Conservation (phyloP, 1,139 yeast species). For the Yamadazyma diddensiae region DNA sequence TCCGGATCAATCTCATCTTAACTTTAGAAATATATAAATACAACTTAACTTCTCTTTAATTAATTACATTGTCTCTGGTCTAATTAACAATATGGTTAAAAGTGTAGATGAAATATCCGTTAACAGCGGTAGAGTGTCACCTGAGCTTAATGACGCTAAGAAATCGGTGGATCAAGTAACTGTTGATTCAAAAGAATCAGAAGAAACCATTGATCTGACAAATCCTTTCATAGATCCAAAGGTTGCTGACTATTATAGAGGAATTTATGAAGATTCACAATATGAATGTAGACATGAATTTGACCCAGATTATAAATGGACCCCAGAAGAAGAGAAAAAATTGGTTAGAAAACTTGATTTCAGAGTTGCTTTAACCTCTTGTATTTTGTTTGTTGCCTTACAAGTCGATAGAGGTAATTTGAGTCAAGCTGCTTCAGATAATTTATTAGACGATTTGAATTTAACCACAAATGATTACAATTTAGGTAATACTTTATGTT, state of each 20-base stretch:
- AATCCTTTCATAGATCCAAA: conserved; percentile 30
- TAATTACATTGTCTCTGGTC: neutral
- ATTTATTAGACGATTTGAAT: conserved; percentile 24
- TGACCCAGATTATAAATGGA: conserved; percentile 38
- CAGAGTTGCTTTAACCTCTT: conserved; percentile 31
- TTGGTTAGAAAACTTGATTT: conserved; percentile 26
- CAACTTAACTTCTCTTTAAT: neutral
- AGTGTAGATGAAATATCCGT: neutral
- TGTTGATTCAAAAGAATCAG: conserved; percentile 4
- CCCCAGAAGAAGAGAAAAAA: conserved; percentile 30
- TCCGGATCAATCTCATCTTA: neutral
- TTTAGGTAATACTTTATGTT: conserved; percentile 28
- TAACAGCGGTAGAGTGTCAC: neutral
- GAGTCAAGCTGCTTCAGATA: conserved; percentile 28
- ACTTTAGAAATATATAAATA: neutral
- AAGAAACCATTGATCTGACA: conserved; percentile 3
- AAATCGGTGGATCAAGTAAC: conserved; percentile 4
- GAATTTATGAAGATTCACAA: conserved; percentile 25
- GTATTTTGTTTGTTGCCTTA: conserved; percentile 29
- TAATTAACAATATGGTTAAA: neutral
- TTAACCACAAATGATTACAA: conserved; percentile 30
- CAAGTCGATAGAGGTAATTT: conserved; percentile 31
- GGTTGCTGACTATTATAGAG: conserved; percentile 26
- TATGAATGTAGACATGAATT: conserved; percentile 34
- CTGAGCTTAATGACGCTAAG: neutral